Evolutionary conservation across 306 rosid species (phyloP).

Genomic region (Glycine soja): DNA sequence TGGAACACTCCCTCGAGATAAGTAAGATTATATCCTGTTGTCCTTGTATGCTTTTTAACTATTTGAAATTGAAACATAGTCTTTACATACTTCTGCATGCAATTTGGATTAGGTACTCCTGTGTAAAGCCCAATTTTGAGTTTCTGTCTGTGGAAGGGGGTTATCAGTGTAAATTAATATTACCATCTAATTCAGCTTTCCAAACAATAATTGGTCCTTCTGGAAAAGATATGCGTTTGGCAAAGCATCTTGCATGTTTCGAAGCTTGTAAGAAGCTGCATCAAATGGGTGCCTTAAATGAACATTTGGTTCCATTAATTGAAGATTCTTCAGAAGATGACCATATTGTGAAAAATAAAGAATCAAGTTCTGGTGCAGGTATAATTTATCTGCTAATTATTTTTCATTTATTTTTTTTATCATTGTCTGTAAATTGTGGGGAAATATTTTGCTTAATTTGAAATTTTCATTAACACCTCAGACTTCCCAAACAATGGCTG

Average conservation of each 20-base stretch:
- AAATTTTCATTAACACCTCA: constrained; percentile 17
- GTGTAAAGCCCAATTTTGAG: constrained; percentile 65
- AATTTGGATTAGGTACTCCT: constrained; percentile 62
- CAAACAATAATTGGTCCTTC: constrained; percentile 72
- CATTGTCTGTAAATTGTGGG: constrained; percentile 11
- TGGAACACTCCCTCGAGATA: constrained; percentile 70
- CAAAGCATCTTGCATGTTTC: constrained; percentile 84
- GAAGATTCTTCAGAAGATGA: constrained; percentile 57
- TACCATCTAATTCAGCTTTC: constrained; percentile 85
- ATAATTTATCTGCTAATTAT: constrained; percentile 30
- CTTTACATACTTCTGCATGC: constrained; percentile 22
- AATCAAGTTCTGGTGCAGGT: constrained; percentile 74
- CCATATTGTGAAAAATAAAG: constrained; percentile 54
- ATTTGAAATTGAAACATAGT: constrained; percentile 39
- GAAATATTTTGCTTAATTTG: constrained; percentile 23
- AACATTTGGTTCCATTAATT: constrained; percentile 73
- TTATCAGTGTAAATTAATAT: constrained; percentile 62
- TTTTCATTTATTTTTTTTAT: neutral
- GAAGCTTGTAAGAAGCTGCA: constrained; percentile 95
- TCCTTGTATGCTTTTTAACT: constrained; percentile 34
- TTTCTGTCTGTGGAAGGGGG: constrained; percentile 54
- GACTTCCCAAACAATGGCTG: neutral
- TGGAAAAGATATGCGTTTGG: constrained; percentile 59
- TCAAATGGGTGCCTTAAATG: constrained; percentile 81
- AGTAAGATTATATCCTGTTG: constrained; percentile 55